phyloP scores from a whole-genome alignment of 371 early-diverging fungal species.

The Dinochytrium kinnereticum region DNA sequence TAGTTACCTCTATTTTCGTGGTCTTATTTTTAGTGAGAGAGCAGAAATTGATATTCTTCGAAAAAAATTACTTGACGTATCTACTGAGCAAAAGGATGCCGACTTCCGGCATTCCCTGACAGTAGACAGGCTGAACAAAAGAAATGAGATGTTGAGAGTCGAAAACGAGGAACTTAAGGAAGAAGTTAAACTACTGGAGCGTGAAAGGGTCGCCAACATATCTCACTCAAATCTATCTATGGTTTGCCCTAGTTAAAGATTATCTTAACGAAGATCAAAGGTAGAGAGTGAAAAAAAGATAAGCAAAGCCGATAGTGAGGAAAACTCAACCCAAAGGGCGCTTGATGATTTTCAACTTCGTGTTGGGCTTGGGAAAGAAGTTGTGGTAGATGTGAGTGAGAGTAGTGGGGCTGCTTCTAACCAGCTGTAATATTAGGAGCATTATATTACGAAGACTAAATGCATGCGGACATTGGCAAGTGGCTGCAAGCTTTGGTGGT shows the following conservation, averaged over 20 bases:
- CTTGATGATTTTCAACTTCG: not conserved
- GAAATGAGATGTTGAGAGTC: slow-evolving; percentile 32
- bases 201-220: not conserved
- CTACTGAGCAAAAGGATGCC: slow-evolving; percentile 20
- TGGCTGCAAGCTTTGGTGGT: slow-evolving; percentile 38
- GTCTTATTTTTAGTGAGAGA: slow-evolving; percentile 31
- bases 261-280: too few species aligned
- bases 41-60: slow-evolving; percentile 43
- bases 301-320: not conserved
- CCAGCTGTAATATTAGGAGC: slow-evolving; percentile 4
- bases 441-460: not conserved
- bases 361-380: not conserved
- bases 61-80: slow-evolving; percentile 27
- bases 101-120: slow-evolving; percentile 29
- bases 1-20: not conserved
- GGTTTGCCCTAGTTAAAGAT: too few species aligned
- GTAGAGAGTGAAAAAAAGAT: too few species aligned
- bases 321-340: not conserved
- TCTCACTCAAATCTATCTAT: not conserved
- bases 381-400: not conserved
- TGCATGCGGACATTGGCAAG: slow-evolving; percentile 31
- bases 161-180: slow-evolving; percentile 42
- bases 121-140: slow-evolving; percentile 38
- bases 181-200: slow-evolving; percentile 23
- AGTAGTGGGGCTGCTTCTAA: not conserved